These are phyloP conservation scores for Ophiocordyceps robertsii DNA, from an alignment of 2,329 filamentous ascomycete species.

Conservation along the genomic window DNA sequence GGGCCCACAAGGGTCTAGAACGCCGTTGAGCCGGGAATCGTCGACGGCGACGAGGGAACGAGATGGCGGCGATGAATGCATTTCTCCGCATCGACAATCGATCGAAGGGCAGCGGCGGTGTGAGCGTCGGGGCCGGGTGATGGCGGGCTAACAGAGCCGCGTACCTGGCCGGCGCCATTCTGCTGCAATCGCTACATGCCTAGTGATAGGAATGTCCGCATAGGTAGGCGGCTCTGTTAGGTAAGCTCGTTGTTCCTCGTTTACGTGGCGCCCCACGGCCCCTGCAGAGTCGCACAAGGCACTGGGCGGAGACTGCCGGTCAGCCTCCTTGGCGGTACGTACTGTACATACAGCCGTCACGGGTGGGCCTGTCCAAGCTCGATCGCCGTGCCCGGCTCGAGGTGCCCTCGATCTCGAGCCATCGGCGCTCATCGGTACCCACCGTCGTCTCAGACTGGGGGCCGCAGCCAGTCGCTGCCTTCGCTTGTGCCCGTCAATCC, in stretches of 20 bases:
- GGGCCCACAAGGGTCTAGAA: not conserved
- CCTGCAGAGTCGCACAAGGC: not conserved
- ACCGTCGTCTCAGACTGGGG: not conserved
- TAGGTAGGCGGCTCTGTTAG: no score
- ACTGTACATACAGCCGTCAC: not conserved
- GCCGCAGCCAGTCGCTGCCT: no score
- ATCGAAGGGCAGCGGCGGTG: not conserved
- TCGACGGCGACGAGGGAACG: not conserved
- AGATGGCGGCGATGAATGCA: not conserved
- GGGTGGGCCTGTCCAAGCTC: not conserved
- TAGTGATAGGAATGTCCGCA: no score
- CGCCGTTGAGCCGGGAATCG: not conserved
- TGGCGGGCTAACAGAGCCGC: not conserved
- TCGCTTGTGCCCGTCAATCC: no score
- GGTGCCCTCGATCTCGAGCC: slow-evolving; percentile 3
- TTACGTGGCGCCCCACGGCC: not conserved
- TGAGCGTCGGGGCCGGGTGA: not conserved
- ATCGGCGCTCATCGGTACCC: not conserved
- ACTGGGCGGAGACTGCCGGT: not conserved
- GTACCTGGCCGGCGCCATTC: no score
- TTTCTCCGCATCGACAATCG: not conserved
- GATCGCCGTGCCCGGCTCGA: slow-evolving; percentile 2
- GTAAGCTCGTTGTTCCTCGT: no score
- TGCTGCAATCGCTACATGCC: no score
- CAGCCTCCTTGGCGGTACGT: not conserved